Conservation (phyloP, 2,329 filamentous ascomycete species). For the Aspergillus sp. region DNA sequence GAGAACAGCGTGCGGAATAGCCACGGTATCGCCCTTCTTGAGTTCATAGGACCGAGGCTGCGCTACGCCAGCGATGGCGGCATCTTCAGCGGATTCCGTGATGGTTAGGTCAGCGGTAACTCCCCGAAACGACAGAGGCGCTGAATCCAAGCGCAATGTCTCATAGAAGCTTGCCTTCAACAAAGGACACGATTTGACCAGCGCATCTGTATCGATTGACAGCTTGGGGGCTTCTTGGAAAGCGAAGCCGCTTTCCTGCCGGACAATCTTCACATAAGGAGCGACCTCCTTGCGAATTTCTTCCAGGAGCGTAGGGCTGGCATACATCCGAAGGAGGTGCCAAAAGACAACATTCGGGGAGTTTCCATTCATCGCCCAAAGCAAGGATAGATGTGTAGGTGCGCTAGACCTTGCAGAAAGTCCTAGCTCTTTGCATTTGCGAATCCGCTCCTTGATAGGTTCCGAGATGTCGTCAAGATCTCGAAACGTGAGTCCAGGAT, state of each 20-base stretch:
- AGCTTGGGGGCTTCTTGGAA: constrained; percentile 48
- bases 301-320: constrained; percentile 42
- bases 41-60: constrained; percentile 44
- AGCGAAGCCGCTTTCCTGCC: constrained; percentile 43
- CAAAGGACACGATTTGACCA: constrained; percentile 49
- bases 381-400: constrained; percentile 49
- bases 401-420: constrained; percentile 43
- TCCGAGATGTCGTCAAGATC: constrained; percentile 54
- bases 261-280: constrained; percentile 43
- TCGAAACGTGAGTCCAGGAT: constrained; percentile 47
- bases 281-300: constrained; percentile 50
- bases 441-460: constrained; percentile 46
- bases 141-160: constrained; percentile 47
- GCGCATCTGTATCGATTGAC: constrained; percentile 42
- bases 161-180: constrained; percentile 52
- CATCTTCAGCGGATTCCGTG: constrained; percentile 43
- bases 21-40: constrained; percentile 46
- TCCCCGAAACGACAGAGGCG: constrained; percentile 46
- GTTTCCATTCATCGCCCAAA: constrained; percentile 60
- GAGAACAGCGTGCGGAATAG: constrained; percentile 48
- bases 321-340: constrained; percentile 51
- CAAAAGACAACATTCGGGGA: constrained; percentile 56
- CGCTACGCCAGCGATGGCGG: constrained; percentile 26
- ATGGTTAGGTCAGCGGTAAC: constrained; percentile 43
- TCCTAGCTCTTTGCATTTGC: constrained; percentile 41